Evolutionary conservation across 768 basidiomycete species (phyloP), one percentile per base, ranked within the genome.

Genomic region (Mycena vulgaris): DNA sequence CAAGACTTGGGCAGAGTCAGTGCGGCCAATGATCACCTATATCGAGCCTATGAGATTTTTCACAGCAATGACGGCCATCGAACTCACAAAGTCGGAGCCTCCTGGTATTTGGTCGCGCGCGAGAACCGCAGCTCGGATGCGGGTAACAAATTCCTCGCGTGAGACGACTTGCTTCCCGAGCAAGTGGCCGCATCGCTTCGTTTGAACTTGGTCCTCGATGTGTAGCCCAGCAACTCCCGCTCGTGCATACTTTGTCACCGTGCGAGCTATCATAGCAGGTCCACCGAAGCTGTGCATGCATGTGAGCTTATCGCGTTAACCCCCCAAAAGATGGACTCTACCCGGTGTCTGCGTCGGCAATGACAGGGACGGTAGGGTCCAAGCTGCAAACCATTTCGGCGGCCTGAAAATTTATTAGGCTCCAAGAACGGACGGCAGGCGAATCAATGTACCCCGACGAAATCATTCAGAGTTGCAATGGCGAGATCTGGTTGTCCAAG

Each of bases 141-240:
- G 90, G 13, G 89, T 91, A 31, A 93, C 58, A 70, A 92, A 92
- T 75, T 92, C 93, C 75, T 94, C 92, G 1, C 92, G 87, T 8
- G 92, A 92, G 39, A 94, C 92, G 48, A 94, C 92, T 77, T 93
- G 92, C 79, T 95, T 95, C 55, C 93, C 93, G 77, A 93, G 85
- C 49, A 94, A 81, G 77, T 94, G 93, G 1, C 93, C 88, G 74
- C 88, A 89, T 13, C 82, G 86, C 75, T 89, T 89, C 9, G 87
- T 85, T 74, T 66, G 60, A 61, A 88, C 87, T 75, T 89, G 88
- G 75, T 89, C 88, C 77, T 89, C 88, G 51, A 89, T 88, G 76
- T 89, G 88, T 35, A 88, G 74, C 0, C 80, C 88, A 1, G 87
- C 88, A 55, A 89, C 84, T 8, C 88, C 88, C 0, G 85, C 84